Evolutionary conservation across 1,284 basidiomycete species (phyloP).

Genomic region (Rhizoctonia solani): DNA sequence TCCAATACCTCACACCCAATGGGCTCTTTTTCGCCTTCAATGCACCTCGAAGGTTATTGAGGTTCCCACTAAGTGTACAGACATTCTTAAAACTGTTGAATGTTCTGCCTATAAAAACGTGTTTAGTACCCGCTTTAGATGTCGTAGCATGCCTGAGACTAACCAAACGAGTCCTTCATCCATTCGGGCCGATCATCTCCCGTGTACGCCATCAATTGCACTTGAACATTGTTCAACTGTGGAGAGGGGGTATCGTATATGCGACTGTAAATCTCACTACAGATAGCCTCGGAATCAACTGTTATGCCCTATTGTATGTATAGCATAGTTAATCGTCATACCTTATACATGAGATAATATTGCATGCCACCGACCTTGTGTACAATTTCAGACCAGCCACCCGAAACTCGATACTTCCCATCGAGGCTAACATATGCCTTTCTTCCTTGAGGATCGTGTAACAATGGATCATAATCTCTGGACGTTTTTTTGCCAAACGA

Average conservation of each 20-base stretch:
- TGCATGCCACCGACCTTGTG: not conserved
- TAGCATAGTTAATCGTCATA: not conserved
- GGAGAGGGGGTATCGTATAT: not conserved
- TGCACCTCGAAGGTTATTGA: not conserved
- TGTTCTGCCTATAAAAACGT: not conserved
- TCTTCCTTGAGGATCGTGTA: not conserved
- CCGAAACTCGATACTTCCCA: not conserved
- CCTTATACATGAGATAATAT: too few species aligned
- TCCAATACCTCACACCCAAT: not conserved
- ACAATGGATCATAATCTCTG: not conserved
- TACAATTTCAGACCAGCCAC: constrained; percentile 22
- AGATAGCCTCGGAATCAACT: constrained; percentile 22
- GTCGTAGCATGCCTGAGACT: not conserved
- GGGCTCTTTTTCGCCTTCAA: not conserved
- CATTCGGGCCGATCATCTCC: constrained; percentile 8
- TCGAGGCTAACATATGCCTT: not conserved
- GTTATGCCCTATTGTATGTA: not conserved
- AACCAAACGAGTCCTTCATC: not conserved
- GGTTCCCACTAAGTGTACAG: not conserved
- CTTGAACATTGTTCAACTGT: not conserved
- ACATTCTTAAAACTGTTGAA: not conserved
- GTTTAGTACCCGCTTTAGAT: not conserved
- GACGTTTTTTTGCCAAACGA: not conserved
- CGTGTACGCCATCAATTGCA: not conserved
- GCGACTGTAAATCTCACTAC: not conserved